phyloP scores from a whole-genome alignment of 352 stramenopile species.

The Sclerospora graminicola region DNA sequence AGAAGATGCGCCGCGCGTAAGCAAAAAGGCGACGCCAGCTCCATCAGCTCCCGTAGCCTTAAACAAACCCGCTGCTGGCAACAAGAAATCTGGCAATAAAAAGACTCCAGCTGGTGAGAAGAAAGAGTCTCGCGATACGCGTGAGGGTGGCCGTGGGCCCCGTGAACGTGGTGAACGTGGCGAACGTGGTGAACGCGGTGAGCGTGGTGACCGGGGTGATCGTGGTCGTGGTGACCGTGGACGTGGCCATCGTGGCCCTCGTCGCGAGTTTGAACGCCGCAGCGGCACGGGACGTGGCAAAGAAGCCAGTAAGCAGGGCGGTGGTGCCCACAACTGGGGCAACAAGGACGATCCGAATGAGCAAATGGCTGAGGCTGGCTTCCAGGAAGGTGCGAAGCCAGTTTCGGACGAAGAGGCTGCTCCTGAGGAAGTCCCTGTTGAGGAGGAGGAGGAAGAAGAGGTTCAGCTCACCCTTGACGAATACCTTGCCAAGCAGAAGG shows the following conservation, averaged over 20 bases:
- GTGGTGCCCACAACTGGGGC: constrained; percentile 94
- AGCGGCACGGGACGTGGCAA: constrained; percentile 93
- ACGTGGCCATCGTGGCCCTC: constrained; percentile 45
- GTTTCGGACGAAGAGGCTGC: constrained; percentile 36
- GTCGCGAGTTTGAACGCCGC: constrained; percentile 89
- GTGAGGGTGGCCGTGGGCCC: constrained; percentile 33
- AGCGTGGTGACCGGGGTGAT: constrained; percentile 67
- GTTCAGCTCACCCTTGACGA: constrained; percentile 77
- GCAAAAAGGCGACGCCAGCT: constrained; percentile 40
- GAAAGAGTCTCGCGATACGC: constrained; percentile 40
- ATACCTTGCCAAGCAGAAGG: constrained; percentile 78
- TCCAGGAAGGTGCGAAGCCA: constrained; percentile 46
- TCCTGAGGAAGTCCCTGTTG: constrained; percentile 33
- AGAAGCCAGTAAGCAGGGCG: constrained; percentile 92
- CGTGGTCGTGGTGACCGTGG: constrained; percentile 50
- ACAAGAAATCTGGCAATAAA: constrained; percentile 77
- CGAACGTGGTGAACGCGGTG: constrained; percentile 31
- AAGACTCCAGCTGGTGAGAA: constrained; percentile 35
- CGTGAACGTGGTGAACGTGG: constrained; percentile 30
- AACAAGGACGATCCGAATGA: constrained; percentile 90
- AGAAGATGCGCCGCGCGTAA: constrained; percentile 59
- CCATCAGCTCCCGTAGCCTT: constrained; percentile 48
- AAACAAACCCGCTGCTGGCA: constrained; percentile 77
- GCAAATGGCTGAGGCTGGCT: constrained; percentile 49
- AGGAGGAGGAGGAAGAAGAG: constrained; percentile 76